These are phyloP conservation scores for Annulohypoxylon moriforme DNA, from an alignment of 495 filamentous ascomycete species.

Conservation along the genomic window DNA sequence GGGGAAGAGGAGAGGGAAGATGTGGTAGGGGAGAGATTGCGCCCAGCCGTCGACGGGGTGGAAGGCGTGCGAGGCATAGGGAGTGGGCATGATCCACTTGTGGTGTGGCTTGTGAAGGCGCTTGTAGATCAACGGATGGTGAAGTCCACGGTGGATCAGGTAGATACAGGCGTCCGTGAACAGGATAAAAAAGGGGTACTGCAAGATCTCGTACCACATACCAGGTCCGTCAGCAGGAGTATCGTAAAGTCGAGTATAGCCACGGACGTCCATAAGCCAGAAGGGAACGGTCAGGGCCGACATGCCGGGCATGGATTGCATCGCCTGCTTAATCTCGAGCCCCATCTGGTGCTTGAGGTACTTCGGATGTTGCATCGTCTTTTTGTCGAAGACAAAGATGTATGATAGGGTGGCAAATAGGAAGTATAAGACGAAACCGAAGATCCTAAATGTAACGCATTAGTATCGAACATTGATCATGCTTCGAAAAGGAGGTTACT, in stretches of 20 bases:
- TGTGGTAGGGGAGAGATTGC: conserved; percentile 93
- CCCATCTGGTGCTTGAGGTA: conserved; percentile 94
- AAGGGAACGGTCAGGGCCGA: conserved; percentile 83
- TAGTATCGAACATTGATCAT: conserved; percentile 31
- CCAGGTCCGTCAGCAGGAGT: conserved; percentile 75
- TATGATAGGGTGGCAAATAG: conserved; percentile 85
- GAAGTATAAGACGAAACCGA: conserved; percentile 87
- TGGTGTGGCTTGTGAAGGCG: conserved; percentile 95
- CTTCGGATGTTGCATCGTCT: conserved; percentile 88
- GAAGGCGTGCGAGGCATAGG: conserved; percentile 92
- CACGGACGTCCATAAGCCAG: conserved; percentile 85
- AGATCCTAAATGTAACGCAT: conserved; percentile 69
- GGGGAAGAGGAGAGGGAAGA: conserved; percentile 94
- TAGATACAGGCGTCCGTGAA: conserved; percentile 97
- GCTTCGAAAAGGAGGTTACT: conserved; percentile 16
- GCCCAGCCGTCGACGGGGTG: conserved; percentile 93
- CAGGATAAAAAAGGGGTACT: conserved; percentile 90
- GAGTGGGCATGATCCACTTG: conserved; percentile 99
- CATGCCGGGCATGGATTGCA: conserved; percentile 81
- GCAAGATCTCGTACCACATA: conserved; percentile 79
- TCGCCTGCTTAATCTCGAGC: conserved; percentile 86
- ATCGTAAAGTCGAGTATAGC: conserved; percentile 90
- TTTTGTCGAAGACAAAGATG: conserved; percentile 92
- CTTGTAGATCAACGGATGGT: conserved; percentile 87
- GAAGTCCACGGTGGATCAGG: conserved; percentile 91